Evolutionary conservation across 169 alveolate species (phyloP), one percentile per base, ranked within the genome.

Genomic region (Neospora caninum): DNA sequence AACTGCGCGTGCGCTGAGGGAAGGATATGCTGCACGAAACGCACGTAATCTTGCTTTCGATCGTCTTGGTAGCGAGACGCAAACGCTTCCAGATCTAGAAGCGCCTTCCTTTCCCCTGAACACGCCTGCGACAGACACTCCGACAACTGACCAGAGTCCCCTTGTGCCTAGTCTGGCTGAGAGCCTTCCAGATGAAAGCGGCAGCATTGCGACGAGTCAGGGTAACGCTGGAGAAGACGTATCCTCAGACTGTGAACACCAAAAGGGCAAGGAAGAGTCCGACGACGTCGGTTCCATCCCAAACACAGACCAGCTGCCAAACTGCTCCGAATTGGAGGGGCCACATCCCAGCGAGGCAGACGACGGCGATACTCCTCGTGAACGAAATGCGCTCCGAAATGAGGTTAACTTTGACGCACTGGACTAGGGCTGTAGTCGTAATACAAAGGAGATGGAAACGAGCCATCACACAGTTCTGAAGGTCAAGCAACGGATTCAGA

Each of bases 181-280:
- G 43, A 78, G 87, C 34, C 45, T 78, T 4, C 34, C 78, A 64
- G 87, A 78, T 29, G 87, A 78, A 22, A 34, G 45, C 39, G 27
- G 41, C 45, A 78, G 87, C 87, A 34, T 39, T 34, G 87, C 87
- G 87, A 78, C 87, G 34, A 78, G 87, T 34, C 87, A 78, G 53
- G 7, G 87, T 34, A 39, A 78, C 45, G 0, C 43, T 16, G 87
- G 39, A 39, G 31, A 64, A 27, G 78, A 64, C 25, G 78, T 7
- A 25, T 29, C 13, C 36, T 64, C 78, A 64, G 78, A 64, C 31
- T 20, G 36, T 64, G 78, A 64, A 25, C 29, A 20, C 34, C n/a
- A n/a, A n/a, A n/a, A n/a, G n/a, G n/a, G n/a, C n/a, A 20, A 64
- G 36, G 78, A 64, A 27, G 78, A 25, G 34, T 20, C 29, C 78